Evolutionary conservation across 768 basidiomycete genomes (phyloP).

Genomic region (Scleroderma citrinum): DNA sequence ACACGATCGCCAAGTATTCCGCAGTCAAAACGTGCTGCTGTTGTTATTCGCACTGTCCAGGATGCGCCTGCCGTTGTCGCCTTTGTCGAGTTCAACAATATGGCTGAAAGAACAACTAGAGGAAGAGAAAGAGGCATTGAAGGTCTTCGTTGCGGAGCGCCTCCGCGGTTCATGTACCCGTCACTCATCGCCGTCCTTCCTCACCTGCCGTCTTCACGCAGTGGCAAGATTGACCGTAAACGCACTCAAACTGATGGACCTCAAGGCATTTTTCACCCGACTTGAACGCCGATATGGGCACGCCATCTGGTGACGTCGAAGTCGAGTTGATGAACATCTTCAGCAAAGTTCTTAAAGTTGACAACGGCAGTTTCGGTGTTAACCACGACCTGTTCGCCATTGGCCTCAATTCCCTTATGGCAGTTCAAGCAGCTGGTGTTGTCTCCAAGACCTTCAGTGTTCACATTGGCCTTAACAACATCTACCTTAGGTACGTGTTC

Average conservation of each 20-base stretch:
- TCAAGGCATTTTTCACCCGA: conserved; percentile 16
- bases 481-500: conserved; percentile 21
- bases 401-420: conserved; percentile 28
- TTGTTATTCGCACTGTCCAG: conserved; percentile 23
- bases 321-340: conserved; percentile 21
- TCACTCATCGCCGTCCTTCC: conserved; percentile 22
- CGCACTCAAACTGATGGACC: conserved; percentile 23
- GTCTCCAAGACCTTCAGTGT: conserved; percentile 25
- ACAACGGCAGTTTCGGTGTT: conserved; percentile 17
- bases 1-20: conserved; percentile 21
- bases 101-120: conserved; percentile 10
- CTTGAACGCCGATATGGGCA: conserved; percentile 19
- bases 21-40: conserved; percentile 16
- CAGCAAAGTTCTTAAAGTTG: conserved; percentile 17
- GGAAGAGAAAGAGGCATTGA: conserved; percentile 17
- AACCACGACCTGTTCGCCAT: conserved; percentile 26
- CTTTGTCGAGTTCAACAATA: conserved; percentile 21
- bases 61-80: conserved; percentile 26
- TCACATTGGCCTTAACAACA: conserved; percentile 24
- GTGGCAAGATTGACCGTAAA: conserved; percentile 26
- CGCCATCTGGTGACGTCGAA: conserved; percentile 22
- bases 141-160: conserved; percentile 22
- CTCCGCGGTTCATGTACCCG: conserved; percentile 30
- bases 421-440: conserved; percentile 26
- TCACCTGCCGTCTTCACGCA: conserved; percentile 18